These are phyloP conservation scores for Setaria italica DNA, from an alignment of 202 grass and related monocot species.

Conservation along the genomic window DNA sequence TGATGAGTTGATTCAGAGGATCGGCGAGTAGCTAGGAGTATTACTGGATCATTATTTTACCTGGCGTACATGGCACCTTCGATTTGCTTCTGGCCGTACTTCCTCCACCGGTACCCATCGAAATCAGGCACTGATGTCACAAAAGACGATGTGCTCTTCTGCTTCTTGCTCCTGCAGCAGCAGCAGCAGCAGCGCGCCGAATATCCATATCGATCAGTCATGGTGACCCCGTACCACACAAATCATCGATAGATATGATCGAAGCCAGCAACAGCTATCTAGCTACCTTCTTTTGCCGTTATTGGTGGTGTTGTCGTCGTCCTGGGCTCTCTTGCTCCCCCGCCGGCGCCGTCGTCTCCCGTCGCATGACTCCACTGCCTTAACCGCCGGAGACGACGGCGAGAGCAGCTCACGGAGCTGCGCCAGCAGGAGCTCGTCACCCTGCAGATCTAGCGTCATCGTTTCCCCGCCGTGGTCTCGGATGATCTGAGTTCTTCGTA, in stretches of 20 bases:
- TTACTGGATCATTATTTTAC: not conserved
- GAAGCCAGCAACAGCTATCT: not conserved
- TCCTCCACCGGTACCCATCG: slow-evolving; percentile 79
- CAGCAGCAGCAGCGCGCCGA: too few relatives aligned
- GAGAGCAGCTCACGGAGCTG: slow-evolving; percentile 27
- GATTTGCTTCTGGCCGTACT: slow-evolving; percentile 85
- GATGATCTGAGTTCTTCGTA: too few relatives aligned
- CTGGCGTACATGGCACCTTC: slow-evolving; percentile 47
- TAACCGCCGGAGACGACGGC: not conserved
- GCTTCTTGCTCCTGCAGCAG: slow-evolving; percentile 24
- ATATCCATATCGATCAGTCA: too few relatives aligned
- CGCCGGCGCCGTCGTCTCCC: not conserved
- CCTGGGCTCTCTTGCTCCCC: slow-evolving; percentile 18
- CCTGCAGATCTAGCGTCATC: not conserved
- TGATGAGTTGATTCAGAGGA: too few relatives aligned
- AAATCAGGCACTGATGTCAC: slow-evolving; percentile 56
- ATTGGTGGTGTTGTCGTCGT: not conserved
- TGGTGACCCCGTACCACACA: too few relatives aligned
- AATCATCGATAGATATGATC: too few relatives aligned
- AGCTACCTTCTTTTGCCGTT: not conserved
- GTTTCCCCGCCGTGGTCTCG: too few relatives aligned
- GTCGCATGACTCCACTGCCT: too few relatives aligned
- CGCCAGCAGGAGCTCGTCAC: slow-evolving; percentile 26
- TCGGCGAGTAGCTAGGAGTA: too few relatives aligned
- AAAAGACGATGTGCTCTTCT: not conserved